A percentile compares a stretch with the other conserved stretches of the same genome.
phyloP scores from a whole-genome alignment of 371 early-diverging fungal species.

The Rhizomucor pusillus region DNA sequence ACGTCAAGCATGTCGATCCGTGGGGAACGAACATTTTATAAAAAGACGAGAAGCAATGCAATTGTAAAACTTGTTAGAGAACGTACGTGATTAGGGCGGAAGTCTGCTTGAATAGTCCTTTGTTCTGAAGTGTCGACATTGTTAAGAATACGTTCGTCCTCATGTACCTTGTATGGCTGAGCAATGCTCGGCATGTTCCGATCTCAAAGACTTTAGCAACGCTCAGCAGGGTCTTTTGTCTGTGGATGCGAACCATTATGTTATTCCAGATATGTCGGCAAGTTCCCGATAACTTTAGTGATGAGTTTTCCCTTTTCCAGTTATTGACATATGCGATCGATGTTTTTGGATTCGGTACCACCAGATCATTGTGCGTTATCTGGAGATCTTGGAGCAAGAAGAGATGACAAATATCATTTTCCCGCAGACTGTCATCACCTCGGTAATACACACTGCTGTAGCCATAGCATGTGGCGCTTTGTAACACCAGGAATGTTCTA shows the following conservation, averaged over 20 bases:
- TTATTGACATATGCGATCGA: neutral
- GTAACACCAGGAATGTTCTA: constrained; percentile 8
- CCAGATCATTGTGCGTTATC: constrained; percentile 57
- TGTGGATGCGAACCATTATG: constrained; percentile 43
- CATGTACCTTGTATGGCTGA: constrained; percentile 66
- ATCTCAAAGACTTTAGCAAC: neutral
- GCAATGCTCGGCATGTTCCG: constrained; percentile 37
- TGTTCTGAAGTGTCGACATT: too few relatives aligned
- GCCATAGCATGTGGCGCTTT: neutral
- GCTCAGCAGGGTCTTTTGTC: constrained; percentile 39
- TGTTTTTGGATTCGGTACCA: neutral
- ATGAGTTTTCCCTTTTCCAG: constrained; percentile 9
- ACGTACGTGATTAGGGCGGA: constrained; percentile 30
- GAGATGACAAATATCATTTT: constrained; percentile 61
- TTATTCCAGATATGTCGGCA: constrained; percentile 58
- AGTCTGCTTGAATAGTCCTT: neutral
- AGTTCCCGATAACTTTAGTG: constrained; percentile 6
- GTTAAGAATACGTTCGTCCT: constrained; percentile 55
- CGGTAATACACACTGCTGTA: constrained; percentile 30
- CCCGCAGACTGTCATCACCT: constrained; percentile 65
- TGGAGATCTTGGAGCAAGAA: constrained; percentile 58
- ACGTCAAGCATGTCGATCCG: constrained; percentile 19
- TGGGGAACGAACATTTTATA: constrained; percentile 41
- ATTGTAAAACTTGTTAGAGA: constrained; percentile 62
- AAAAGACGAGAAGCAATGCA: constrained; percentile 54